Base-by-base conservation (phyloP, 306 rosid species). In the Rosa lucieae region DNA sequence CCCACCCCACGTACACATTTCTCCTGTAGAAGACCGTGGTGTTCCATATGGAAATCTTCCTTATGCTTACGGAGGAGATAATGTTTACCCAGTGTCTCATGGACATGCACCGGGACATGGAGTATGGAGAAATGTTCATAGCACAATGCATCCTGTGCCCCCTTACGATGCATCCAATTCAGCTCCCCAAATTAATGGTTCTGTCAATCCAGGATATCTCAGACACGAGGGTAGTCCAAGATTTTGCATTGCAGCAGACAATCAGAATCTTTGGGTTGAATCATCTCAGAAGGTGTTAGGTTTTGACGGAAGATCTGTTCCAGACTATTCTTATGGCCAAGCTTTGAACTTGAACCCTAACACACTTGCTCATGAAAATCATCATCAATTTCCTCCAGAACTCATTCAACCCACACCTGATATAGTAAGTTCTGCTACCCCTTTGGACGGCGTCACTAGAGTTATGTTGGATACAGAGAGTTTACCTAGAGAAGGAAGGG, bases 221-320 rank as follows among this genome's bases (percentile, higher is more conserved):
- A 84, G 89, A 74, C 75, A 37, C 46, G 83, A 89, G 73, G 94
- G 89, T 26, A 91, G 89, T 88, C 91, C 97, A 59, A 86, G 90
- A 67, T 72, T 88, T 81, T 87, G 84, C 74, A 15, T 86, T 61
- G 88, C 90, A 35, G 61, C 84, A 61, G 99, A 89, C 65, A 82
- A 82, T 85, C 97, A 84, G 85, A 89, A 72, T 88, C 86, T 76
- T 52, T 79, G 90, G 92, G 85, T 82, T 75, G 99, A 96, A 21
- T 88, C 96, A 69, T 79, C 96, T n/a, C 90, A 82, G 72, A 90
- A 86, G 80, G 66, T 84, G 53, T 52, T 89, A 52, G 93, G 92
- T 58, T 79, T 83, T 52, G 97, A 93, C 26, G 93, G 92, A 62
- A 58, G 83, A 70, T 73, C 87, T 66, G 74, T 83, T 84, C 80